Evolutionary conservation across 148 eudicot species (phyloP).

Genomic region (Fagopyrum esculentum): DNA sequence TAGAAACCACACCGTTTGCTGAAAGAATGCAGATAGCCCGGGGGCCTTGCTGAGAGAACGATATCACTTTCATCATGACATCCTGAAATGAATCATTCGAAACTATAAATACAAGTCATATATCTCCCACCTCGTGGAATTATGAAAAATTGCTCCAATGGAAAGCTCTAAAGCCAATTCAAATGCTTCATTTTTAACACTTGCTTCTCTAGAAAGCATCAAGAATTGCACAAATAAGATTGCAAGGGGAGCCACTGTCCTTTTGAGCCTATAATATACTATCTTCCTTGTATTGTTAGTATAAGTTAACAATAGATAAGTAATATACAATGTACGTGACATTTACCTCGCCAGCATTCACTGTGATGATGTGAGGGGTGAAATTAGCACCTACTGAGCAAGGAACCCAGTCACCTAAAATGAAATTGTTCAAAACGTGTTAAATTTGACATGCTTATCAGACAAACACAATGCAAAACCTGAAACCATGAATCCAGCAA

Average conservation of each 20-base stretch:
- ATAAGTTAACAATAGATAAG: not conserved
- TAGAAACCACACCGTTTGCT: conserved; percentile 85
- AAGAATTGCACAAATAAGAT: not conserved
- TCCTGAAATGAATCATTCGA: conserved; percentile 42
- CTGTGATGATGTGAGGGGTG: conserved; percentile 90
- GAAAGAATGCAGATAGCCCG: conserved; percentile 93
- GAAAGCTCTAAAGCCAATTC: not conserved
- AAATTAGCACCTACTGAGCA: conserved; percentile 86
- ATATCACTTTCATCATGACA: conserved; percentile 91
- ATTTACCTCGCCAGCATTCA: conserved; percentile 85
- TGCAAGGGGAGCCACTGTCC: too few relatives aligned
- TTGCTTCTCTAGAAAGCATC: not conserved
- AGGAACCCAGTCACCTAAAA: conserved; percentile 72
- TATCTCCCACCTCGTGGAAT: not conserved
- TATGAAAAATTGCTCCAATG: not conserved
- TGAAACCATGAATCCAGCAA: not conserved
- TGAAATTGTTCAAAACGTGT: conserved; percentile 4
- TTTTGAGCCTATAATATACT: too few relatives aligned
- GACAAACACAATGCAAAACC: not conserved
- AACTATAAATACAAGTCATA: not conserved
- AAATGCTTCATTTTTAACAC: not conserved
- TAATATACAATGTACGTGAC: not conserved
- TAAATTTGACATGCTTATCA: not conserved
- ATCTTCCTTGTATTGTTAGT: not conserved
- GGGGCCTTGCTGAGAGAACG: conserved; percentile 98